These are phyloP conservation scores for Dryadomyces quercus-mongolicae DNA, from an alignment of 2,329 filamentous ascomycete genomes.

Conservation along the genomic window DNA sequence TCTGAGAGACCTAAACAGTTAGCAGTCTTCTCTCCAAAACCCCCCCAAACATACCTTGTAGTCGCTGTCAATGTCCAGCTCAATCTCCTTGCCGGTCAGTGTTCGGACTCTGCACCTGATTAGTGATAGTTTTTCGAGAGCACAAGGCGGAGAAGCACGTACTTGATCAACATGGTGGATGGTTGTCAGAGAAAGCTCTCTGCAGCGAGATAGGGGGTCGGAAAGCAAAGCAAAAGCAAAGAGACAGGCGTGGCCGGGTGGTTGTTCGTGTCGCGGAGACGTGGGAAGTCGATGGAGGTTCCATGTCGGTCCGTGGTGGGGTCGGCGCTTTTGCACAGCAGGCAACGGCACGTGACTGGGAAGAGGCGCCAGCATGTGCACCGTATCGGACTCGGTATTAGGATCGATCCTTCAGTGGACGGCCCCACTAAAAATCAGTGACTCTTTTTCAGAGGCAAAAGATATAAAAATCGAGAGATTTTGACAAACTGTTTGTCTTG, in stretches of 20 bases:
- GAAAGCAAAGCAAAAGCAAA: neutral
- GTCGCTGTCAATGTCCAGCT: conserved; percentile 88
- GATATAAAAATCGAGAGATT: too few relatives aligned
- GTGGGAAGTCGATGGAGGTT: too few relatives aligned
- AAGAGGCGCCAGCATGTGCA: too few relatives aligned
- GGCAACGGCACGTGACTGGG: too few relatives aligned
- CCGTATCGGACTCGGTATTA: too few relatives aligned
- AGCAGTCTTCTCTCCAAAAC: neutral
- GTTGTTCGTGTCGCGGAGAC: too few relatives aligned
- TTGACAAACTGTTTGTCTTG: too few relatives aligned
- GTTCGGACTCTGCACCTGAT: conserved; percentile 69
- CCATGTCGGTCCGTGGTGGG: too few relatives aligned
- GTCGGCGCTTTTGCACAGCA: too few relatives aligned
- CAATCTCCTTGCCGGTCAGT: conserved; percentile 96
- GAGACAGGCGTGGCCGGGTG: neutral
- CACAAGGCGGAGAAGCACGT: neutral
- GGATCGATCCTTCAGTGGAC: too few relatives aligned
- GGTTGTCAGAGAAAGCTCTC: neutral
- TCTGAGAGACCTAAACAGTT: conserved; percentile 61
- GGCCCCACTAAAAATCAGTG: too few relatives aligned
- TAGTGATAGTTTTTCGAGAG: neutral
- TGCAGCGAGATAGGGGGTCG: neutral
- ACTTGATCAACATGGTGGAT: conserved; percentile 37
- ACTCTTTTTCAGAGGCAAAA: too few relatives aligned
- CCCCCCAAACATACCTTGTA: conserved; percentile 57